These are phyloP conservation scores for Boletellus ananiceps DNA, from an alignment of 768 basidiomycete genomes.

Conservation along the genomic window DNA sequence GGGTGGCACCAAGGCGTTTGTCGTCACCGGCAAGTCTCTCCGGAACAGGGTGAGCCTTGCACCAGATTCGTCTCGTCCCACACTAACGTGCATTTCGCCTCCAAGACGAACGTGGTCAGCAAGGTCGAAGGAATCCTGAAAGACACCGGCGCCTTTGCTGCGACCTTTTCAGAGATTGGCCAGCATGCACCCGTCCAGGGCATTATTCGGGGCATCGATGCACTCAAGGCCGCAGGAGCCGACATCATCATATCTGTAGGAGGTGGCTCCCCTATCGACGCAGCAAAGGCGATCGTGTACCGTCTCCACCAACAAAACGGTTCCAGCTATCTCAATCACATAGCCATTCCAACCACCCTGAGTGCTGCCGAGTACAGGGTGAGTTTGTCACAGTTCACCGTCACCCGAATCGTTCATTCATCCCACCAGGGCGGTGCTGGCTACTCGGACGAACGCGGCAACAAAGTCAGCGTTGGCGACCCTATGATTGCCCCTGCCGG, in stretches of 20 bases:
- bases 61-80: not conserved
- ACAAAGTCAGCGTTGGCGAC: slow-evolving; percentile 53
- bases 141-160: slow-evolving; percentile 54
- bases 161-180: slow-evolving; percentile 69
- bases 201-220: slow-evolving; percentile 52
- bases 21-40: slow-evolving; percentile 70
- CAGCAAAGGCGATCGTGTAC: slow-evolving; percentile 67
- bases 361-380: slow-evolving; percentile 76
- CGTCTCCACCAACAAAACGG: slow-evolving; percentile 54
- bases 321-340: slow-evolving; percentile 53
- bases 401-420: not conserved
- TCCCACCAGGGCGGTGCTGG: slow-evolving; percentile 55
- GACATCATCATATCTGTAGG: slow-evolving; percentile 72
- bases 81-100: slow-evolving; percentile 10
- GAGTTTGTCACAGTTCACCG: slow-evolving; percentile 13
- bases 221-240: slow-evolving; percentile 52
- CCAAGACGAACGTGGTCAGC: slow-evolving; percentile 25
- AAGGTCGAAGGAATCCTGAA: slow-evolving; percentile 43
- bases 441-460: slow-evolving; percentile 63
- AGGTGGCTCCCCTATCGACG: slow-evolving; percentile 79
- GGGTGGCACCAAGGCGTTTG: slow-evolving; percentile 56
- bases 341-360: slow-evolving; percentile 79
- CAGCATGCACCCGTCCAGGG: slow-evolving; percentile 68
- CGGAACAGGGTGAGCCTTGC: slow-evolving; percentile 46
- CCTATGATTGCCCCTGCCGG: slow-evolving; percentile 62